Evolutionary conservation across 225 moss, liverwort and hornwort species (phyloP), one percentile per base, ranked within the genome.

Genomic region (Marchantia paleacea): DNA sequence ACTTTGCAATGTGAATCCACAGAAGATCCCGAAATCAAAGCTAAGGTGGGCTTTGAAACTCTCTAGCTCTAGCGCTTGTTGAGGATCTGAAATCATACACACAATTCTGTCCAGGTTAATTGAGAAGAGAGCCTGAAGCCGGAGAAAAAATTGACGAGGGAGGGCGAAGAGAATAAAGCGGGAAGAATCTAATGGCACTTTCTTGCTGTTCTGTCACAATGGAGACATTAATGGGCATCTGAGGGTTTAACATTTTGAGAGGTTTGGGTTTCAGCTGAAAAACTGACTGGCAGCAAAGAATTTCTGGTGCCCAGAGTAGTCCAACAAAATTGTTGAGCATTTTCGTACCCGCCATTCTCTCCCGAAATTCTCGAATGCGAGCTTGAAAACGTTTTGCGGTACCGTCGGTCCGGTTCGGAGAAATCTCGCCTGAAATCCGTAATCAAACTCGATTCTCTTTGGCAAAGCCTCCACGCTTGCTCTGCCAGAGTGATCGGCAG

Each of bases 401-500:
- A 95, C 92, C 8, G 87, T 91, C 10, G 93, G 81, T 4, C 95
- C 97, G 1, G 81, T 89, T 75, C 97, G 80, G 69, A 95, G 68
- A 70, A 94, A 99, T 74, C 91, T 99, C 7, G 95, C 95, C 80
- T 91, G 95, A 50, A 99, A 94, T 57, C 97, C 97, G 73, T 99
- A 99, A 82, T 99, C 87, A 85, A 92, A 99, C 22, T 84, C 26
- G 31, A 99, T 50, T 54, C 93, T 89, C 85, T 90, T 92, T 25
- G 93, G 93, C 25, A 26, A 49, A 39, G 7, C 64, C 48, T 73
- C 24, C 10, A 1, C 31, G 20, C 4, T 22, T 6, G 22, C 47
- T 30, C 39, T 73, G n/a, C 14, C 47, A 73, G 62, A 51, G 20
- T 69, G 18, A 22, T 64, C 73, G 10, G 14, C 52, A 29, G 8